Base-by-base conservation (phyloP, 164 flowering plant species). In the Tetrastigma voinierianum region DNA sequence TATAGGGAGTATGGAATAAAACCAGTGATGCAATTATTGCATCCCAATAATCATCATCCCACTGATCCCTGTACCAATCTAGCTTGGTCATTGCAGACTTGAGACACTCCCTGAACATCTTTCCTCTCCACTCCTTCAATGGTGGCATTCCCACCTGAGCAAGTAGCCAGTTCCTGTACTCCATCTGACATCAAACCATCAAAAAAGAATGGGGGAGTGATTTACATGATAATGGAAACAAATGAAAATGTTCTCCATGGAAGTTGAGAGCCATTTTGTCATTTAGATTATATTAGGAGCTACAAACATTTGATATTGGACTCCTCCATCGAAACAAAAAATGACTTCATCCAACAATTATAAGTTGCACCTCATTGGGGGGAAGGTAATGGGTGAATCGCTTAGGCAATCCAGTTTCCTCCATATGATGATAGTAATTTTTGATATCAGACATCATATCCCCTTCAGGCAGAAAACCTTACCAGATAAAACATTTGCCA, bases 331-430 rank as follows among this genome's bases (percentile, higher is more conserved):
- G n/a, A n/a, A n/a, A n/a, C n/a, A 13, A 15, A 11, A 12, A 14
- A 3, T 49, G 15, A 2, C 52, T 49, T 14, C 1, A 49, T n/a
- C n/a, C 15, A 14, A 49, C 15, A 14, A 49, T 14, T 1, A 15
- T 14, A 15, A 5, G n/a, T 14, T 16, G 8, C 1, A 46, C 53
- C 57, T 51, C 48, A 23, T 51, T 52, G 11, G 54, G 43, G 10
- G 11, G 12, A 18, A 65, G 51, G 24, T 9, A 5, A 47, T 67
- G 70, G 18, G 70, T 67, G 46, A 3, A n/a, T 10, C 40, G 64
- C 63, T 67, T 67, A 4, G 70, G 70, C 46, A 57, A 11, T 52
- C 64, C 64, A 1, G n/a, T 47, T 16, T 67, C 70, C 57, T 58
- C 70, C 63, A 67, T 46, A 12, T 32, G 45, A 47, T 48, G 21